Evolutionary conservation across 352 stramenopile genomes (phyloP), one percentile per base, ranked within the genome.

Genomic region (Pythium chondricola): DNA sequence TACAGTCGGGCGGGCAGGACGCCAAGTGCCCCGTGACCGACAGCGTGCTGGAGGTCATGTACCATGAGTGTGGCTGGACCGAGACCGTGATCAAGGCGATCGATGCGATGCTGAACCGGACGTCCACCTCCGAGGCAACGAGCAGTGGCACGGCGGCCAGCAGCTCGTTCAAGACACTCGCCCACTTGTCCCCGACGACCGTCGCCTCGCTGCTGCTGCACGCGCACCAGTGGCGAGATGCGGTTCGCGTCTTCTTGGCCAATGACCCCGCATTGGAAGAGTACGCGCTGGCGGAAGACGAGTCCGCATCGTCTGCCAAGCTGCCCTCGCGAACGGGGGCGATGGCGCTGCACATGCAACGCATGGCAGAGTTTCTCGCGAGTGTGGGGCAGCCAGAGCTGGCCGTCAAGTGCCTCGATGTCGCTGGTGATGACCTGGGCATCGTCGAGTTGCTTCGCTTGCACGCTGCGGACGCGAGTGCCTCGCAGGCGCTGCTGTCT

Each of bases 361-460:
- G 63, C 7, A 56, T 93, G 13, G 76, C 56, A 0, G 17, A 17
- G 11, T 63, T 82, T 14, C 67, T 93, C 16, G 62, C 72, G 20
- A 64, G 46, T 10, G 40, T 89, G 36, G 77, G 79, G 1, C 74
- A 91, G 32, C 55, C 58, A 0, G 60, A 80, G 20, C 62, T 82
- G 43, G 73, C 76, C 2, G 39, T 81, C 17, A 72, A 74, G 29
- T 91, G 74, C 32, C 60, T 88, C 21, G 82, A 91, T 48, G 22
- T 88, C 1, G 81, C 76, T 22, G 79, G 82, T 24, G 75, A 90
- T 32, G 79, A 93, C 29, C 26, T 80, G 3, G 70, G 68, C 13
- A 66, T 93, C 2, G 24, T 89, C 10, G 66, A 69, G 3, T 63
- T 89, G 55, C 46, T 74, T 0, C 60, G 48, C 2, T 66, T 67